Base-by-base conservation (phyloP, 1,284 basidiomycete genomes). In the Cryptococcus sp. region DNA sequence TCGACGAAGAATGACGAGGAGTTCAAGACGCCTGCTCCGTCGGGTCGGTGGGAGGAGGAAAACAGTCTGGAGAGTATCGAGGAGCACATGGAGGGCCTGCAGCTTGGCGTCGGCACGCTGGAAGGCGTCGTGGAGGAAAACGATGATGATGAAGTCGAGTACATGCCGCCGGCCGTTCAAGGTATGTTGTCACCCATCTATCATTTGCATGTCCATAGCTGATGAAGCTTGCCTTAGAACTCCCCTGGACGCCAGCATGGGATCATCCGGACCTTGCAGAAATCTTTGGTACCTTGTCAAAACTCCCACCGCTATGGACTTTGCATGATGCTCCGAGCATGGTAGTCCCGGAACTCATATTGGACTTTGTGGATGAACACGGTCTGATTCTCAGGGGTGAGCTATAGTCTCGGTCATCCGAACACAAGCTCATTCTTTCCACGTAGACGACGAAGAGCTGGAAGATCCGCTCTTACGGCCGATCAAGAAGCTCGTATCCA, bases 31-130 rank as follows among this genome's bases (percentile, higher is more conserved):
- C 71, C 71, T 1, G 63, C 62, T 4, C 66, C 65, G 7, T 54
- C 52, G 13, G 57, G 31, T 10, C 31, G 47, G 53, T 74, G 73
- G 73, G 72, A 76, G 41, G 71, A 77, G 53, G 75, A 73, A 27
- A 51, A 68, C 7, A 69, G 67, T 46, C 58, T 75, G 45, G 73
- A 67, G 16, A 66, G 61, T 51, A 73, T 76, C 15, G 54, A 63
- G 11, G 73, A 74, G 51, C 67, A 47, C 7, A 20, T 55, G 41
- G 47, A 59, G 31, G 62, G 54, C 10, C 19, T 66, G 2, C 57
- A 55, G 13, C 19, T 64, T 46, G 48, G 51, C 38, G 15, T 38
- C 50, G 27, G 45, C 47, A 41, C 56, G 19, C 51, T 65, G 57
- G 65, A 66, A 19, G 59, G 63, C 19, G 47, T 64, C 38, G 60